These are phyloP conservation scores for Chlorella sp. DNA, from an alignment of 139 green algal species.

Conservation along the genomic window DNA sequence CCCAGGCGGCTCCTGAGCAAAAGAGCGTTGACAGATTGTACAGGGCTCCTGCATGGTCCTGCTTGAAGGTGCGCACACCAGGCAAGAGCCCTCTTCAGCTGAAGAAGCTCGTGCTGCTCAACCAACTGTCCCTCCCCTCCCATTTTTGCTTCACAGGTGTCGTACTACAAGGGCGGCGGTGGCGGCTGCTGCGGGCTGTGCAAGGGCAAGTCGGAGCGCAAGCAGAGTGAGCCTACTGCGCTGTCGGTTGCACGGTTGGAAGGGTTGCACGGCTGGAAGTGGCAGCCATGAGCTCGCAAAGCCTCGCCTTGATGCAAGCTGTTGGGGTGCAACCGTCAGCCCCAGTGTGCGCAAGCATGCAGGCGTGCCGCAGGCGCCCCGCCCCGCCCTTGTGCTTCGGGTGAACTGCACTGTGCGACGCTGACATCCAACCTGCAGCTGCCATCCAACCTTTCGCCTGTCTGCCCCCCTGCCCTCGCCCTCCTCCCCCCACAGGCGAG, in stretches of 20 bases:
- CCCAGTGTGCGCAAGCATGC: no score
- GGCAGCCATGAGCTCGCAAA: no score
- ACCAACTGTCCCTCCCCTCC: no score
- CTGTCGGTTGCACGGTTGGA: no score
- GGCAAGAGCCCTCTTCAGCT: not conserved
- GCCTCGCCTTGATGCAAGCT: no score
- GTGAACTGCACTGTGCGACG: not conserved
- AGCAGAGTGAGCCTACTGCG: constrained; percentile 5
- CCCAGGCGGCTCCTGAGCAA: no score
- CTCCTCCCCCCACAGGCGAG: not conserved
- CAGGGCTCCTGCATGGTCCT: not conserved
- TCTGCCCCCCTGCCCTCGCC: not conserved
- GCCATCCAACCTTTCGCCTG: not conserved
- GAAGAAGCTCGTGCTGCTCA: not conserved
- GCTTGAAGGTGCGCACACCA: not conserved
- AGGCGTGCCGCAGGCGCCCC: no score
- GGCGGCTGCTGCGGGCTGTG: constrained; percentile 9
- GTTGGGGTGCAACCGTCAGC: no score
- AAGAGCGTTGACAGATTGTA: not conserved
- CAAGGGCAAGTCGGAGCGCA: not conserved
- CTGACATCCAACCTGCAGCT: not conserved
- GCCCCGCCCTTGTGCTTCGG: no score
- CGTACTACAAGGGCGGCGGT: not conserved
- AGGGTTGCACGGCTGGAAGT: no score
- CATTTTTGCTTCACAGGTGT: not conserved